A percentile compares a stretch with the other conserved stretches of the same genome.
Evolutionary conservation across 108 stramenopile genomes (phyloP).

Genomic region (Skeletonema tropicum): DNA sequence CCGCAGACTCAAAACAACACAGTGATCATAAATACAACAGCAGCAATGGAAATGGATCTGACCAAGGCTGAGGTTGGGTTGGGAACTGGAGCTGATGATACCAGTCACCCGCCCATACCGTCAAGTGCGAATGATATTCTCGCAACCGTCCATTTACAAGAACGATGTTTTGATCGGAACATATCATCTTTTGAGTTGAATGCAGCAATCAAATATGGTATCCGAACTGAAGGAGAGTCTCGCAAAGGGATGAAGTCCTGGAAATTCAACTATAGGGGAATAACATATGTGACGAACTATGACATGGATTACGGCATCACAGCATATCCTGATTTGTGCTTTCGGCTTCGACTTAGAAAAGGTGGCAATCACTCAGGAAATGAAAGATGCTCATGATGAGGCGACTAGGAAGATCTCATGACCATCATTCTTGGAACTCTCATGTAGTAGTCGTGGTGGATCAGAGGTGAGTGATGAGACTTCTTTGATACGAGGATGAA

Average conservation of each 20-base stretch:
- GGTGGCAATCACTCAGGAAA: conserved; percentile 18
- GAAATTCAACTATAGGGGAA: conserved; percentile 47
- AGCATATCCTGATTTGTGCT: conserved; percentile 37
- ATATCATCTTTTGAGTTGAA: background rate
- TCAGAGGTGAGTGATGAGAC: conserved; percentile 29
- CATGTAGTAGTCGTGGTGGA: conserved; percentile 58
- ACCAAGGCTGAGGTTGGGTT: too few relatives aligned
- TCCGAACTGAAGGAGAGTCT: background rate
- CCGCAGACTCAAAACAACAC: too few relatives aligned
- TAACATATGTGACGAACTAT: conserved; percentile 45
- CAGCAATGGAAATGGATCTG: too few relatives aligned
- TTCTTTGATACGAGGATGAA: too few relatives aligned
- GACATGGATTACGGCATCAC: conserved; percentile 40
- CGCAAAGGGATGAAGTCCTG: conserved; percentile 13
- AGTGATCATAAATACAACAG: too few relatives aligned
- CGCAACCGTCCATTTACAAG: conserved; percentile 8
- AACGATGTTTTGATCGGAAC: conserved; percentile 1
- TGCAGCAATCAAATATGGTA: background rate
- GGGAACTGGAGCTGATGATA: background rate
- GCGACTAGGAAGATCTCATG: conserved; percentile 13
- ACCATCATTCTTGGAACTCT: conserved; percentile 48
- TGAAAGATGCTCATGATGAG: conserved; percentile 23
- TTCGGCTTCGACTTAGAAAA: conserved; percentile 30
- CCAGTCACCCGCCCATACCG: background rate
- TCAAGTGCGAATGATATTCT: conserved; percentile 16